Conservation (phyloP, 2,329 filamentous ascomycete genomes). For the Colletotrichum salicis region DNA sequence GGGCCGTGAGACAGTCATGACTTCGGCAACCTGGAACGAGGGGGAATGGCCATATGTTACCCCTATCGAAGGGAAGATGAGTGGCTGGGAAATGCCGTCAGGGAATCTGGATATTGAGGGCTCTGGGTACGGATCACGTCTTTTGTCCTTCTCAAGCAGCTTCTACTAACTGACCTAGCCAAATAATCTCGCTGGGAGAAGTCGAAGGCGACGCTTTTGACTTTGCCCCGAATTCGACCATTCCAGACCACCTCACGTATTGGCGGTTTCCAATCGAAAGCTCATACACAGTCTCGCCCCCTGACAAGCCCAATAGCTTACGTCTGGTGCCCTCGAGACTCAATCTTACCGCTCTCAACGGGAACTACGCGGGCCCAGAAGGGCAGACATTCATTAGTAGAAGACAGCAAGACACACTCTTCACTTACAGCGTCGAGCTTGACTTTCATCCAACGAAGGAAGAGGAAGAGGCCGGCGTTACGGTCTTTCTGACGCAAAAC, state of each 20-base stretch:
- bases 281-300: constrained; percentile 58
- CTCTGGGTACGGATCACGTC: constrained; percentile 44
- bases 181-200: constrained; percentile 42
- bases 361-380: constrained; percentile 48
- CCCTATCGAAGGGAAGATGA: constrained; percentile 44
- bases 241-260: constrained; percentile 66
- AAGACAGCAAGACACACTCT: constrained; percentile 65
- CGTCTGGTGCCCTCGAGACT: constrained; percentile 58
- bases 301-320: constrained; percentile 54
- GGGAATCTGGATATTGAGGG: constrained; percentile 43
- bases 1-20: constrained; percentile 55
- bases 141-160: background rate
- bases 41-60: constrained; percentile 46
- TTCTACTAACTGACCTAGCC: background rate
- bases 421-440: constrained; percentile 60
- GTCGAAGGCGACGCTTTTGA: constrained; percentile 55
- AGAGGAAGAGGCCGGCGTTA: constrained; percentile 63
- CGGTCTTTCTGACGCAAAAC: constrained; percentile 63
- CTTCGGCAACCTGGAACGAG: constrained; percentile 49
- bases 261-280: constrained; percentile 62
- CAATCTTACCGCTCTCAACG: constrained; percentile 65
- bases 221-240: constrained; percentile 53
- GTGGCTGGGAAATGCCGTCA: constrained; percentile 49
- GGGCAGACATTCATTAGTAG: constrained; percentile 59
- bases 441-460: constrained; percentile 49